A percentile compares a stretch with the other conserved stretches of the same genome.
Evolutionary conservation across 768 basidiomycete genomes (phyloP).

Genomic region (Megacollybia marginata): DNA sequence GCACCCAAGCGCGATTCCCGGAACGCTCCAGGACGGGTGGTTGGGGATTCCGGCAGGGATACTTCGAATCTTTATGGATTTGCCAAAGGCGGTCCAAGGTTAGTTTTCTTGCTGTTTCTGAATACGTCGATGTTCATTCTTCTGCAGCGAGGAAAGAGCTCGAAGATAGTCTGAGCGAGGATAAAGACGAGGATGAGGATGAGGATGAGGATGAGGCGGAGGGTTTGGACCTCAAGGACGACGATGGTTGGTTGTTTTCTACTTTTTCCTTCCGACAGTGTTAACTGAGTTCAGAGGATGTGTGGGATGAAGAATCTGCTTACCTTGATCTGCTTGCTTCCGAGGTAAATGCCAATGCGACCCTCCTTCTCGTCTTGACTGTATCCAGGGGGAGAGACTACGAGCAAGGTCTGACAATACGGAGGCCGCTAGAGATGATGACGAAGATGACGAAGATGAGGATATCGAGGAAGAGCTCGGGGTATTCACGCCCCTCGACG

Average conservation of each 20-base stretch:
- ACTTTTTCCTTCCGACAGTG: background rate
- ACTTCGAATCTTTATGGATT: conserved; percentile 67
- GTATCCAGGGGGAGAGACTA: conserved; percentile 59
- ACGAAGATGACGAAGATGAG: conserved; percentile 42
- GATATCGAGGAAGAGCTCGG: conserved; percentile 78
- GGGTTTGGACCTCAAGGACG: conserved; percentile 57
- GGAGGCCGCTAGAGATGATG: conserved; percentile 31
- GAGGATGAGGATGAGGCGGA: conserved; percentile 49
- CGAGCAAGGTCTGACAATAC: conserved; percentile 51
- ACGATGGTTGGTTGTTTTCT: conserved; percentile 39
- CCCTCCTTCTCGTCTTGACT: background rate
- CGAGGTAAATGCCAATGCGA: conserved; percentile 41
- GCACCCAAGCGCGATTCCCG: conserved; percentile 48
- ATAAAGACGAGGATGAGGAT: conserved; percentile 32
- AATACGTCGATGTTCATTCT: too few species aligned
- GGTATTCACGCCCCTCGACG: conserved; percentile 79
- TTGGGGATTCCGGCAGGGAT: conserved; percentile 63
- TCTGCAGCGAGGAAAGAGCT: conserved; percentile 54
- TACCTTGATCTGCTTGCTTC: conserved; percentile 83
- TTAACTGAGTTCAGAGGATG: conserved; percentile 49
- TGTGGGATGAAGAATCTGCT: conserved; percentile 86
- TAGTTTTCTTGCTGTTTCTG: conserved; percentile 7
- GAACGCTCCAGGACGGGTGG: conserved; percentile 63
- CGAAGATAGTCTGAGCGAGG: conserved; percentile 40
- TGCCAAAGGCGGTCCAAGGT: conserved; percentile 76